These are phyloP conservation scores for Aspergillus sp. DNA, from an alignment of 2,329 filamentous ascomycete species.

Conservation along the genomic window DNA sequence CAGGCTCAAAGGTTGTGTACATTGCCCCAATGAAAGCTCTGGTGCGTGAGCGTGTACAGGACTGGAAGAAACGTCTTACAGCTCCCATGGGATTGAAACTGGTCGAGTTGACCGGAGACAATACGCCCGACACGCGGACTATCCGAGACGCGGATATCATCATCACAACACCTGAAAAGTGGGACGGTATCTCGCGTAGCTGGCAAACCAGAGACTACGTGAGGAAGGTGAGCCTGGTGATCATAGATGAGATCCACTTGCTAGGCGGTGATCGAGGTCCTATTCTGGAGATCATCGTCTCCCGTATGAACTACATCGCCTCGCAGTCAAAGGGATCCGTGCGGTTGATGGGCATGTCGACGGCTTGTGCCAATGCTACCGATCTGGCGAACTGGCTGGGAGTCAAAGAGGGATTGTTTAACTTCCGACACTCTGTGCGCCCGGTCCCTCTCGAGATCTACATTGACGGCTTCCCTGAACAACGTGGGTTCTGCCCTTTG, in stretches of 20 bases:
- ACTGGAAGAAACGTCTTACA: slow-evolving; percentile 84
- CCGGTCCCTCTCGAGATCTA: slow-evolving; percentile 94
- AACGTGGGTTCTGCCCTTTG: slow-evolving; percentile 89
- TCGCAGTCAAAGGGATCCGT: slow-evolving; percentile 88
- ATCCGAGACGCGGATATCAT: slow-evolving; percentile 97
- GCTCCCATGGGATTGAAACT: slow-evolving; percentile 81
- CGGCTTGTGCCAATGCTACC: slow-evolving; percentile 90
- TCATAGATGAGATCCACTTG: slow-evolving; percentile 97
- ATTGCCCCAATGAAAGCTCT: slow-evolving; percentile 99
- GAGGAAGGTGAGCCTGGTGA: slow-evolving; percentile 88
- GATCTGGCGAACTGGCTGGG: slow-evolving; percentile 96
- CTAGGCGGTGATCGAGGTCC: slow-evolving; percentile 95
- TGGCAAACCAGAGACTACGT: slow-evolving; percentile 99
- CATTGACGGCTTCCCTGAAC: slow-evolving; percentile 95
- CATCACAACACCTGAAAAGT: slow-evolving; percentile 98
- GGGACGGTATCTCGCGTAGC: slow-evolving; percentile 98
- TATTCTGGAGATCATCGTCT: slow-evolving; percentile 94
- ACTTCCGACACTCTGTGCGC: slow-evolving; percentile 94
- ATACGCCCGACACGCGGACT: slow-evolving; percentile 92
- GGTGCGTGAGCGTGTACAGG: slow-evolving; percentile 91
- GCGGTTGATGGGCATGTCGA: slow-evolving; percentile 96
- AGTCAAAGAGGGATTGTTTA: slow-evolving; percentile 93
- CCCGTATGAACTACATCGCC: slow-evolving; percentile 96
- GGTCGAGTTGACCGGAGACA: slow-evolving; percentile 95
- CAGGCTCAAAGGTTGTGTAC: slow-evolving; percentile 96